Evolutionary conservation across 2,329 filamentous ascomycete species (phyloP).

Genomic region (Helotiales sp.): DNA sequence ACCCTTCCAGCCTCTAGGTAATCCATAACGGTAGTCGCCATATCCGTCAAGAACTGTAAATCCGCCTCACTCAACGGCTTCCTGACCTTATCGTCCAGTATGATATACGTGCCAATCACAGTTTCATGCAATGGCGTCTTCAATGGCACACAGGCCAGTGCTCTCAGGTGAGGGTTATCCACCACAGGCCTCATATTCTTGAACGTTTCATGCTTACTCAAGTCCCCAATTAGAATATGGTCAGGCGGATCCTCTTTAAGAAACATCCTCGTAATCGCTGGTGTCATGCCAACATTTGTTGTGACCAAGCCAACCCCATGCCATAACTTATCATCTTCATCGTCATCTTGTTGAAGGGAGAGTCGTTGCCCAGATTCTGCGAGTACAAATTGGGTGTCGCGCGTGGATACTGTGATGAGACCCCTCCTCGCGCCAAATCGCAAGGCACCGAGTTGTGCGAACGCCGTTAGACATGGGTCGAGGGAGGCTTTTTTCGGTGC

Average conservation of each 20-base stretch:
- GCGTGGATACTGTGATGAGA: constrained; percentile 41
- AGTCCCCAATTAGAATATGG: constrained; percentile 39
- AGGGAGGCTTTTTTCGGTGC: constrained; percentile 16
- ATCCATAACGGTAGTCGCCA: constrained; percentile 57
- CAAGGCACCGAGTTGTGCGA: constrained; percentile 50
- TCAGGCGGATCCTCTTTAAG: constrained; percentile 13
- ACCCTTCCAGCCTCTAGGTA: constrained; percentile 58
- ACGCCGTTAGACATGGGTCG: constrained; percentile 45
- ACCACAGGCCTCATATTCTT: constrained; percentile 39
- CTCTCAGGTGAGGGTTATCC: constrained; percentile 39
- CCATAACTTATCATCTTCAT: constrained; percentile 31
- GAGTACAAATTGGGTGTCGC: constrained; percentile 27
- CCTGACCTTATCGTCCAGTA: constrained; percentile 58
- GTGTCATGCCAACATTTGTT: constrained; percentile 16
- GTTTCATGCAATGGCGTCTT: constrained; percentile 52
- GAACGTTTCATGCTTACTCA: constrained; percentile 40
- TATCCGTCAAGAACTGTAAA: constrained; percentile 54
- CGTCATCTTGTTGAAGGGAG: constrained; percentile 30
- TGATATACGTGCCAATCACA: constrained; percentile 59
- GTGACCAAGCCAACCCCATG: constrained; percentile 28
- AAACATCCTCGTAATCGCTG: constrained; percentile 23
- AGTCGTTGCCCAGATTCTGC: constrained; percentile 30
- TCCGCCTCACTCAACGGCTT: constrained; percentile 49
- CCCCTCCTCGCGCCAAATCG: constrained; percentile 47
- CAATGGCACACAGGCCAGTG: constrained; percentile 62